A percentile compares a stretch with the other conserved stretches of the same genome.
phyloP scores from a whole-genome alignment of 2,329 filamentous ascomycete species.

The Parastagonospora nodorum region DNA sequence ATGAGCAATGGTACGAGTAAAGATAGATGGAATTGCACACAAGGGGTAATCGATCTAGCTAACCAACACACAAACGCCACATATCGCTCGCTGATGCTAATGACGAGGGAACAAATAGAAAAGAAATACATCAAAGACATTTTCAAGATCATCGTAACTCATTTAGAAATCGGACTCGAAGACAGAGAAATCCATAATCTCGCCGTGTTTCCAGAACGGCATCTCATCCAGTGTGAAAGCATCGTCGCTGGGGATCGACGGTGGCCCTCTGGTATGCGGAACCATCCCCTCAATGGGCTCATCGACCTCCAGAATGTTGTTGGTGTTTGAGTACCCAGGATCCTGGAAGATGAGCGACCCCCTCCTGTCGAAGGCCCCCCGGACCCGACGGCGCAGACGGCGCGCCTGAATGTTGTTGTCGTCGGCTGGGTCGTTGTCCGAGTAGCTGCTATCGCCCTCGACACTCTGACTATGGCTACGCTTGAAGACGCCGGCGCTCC shows the following conservation, averaged over 20 bases:
- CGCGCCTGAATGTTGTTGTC: slow-evolving; percentile 47
- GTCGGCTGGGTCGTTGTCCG: slow-evolving; percentile 49
- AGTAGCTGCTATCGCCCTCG: slow-evolving; percentile 50
- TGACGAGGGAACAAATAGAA: slow-evolving; percentile 1
- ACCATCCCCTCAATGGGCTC: slow-evolving; percentile 42
- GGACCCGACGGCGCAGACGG: slow-evolving; percentile 50
- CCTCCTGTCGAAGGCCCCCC: slow-evolving; percentile 42
- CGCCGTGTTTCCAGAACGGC: slow-evolving; percentile 43
- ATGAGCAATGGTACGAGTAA: slow-evolving; percentile 10
- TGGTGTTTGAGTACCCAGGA: slow-evolving; percentile 42
- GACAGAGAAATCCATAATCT: slow-evolving; percentile 30
- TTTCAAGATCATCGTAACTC: not conserved
- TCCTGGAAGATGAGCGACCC: slow-evolving; percentile 48
- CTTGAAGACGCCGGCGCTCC: slow-evolving; percentile 52
- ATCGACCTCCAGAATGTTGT: slow-evolving; percentile 45
- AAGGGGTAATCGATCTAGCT: slow-evolving; percentile 8
- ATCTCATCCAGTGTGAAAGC: slow-evolving; percentile 45
- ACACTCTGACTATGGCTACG: slow-evolving; percentile 53
- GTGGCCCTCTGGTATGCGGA: slow-evolving; percentile 38
- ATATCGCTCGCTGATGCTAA: slow-evolving; percentile 16
- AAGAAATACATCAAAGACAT: not conserved
- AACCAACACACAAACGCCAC: slow-evolving; percentile 7
- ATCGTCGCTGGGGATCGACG: slow-evolving; percentile 46
- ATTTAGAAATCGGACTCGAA: slow-evolving; percentile 26
- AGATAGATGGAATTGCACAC: slow-evolving; percentile 13